phyloP scores from a whole-genome alignment of 2,329 filamentous ascomycete genomes.

The Ophiostoma sp. region DNA sequence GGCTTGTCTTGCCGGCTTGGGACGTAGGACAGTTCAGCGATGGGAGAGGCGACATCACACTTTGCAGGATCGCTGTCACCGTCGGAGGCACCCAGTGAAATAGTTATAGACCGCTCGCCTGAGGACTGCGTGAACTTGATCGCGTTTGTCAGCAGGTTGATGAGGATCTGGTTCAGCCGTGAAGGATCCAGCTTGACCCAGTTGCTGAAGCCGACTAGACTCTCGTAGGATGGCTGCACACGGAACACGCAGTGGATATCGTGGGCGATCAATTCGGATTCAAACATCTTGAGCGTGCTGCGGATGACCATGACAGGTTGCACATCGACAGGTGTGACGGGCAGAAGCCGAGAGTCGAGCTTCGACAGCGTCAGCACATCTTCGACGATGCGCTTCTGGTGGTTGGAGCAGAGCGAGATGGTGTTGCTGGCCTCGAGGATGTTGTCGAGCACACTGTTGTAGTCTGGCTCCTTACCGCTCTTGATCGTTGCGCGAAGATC shows the following conservation, averaged over 20 bases:
- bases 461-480: background rate
- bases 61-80: constrained; percentile 13
- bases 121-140: constrained; percentile 61
- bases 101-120: constrained; percentile 53
- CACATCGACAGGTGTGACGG: constrained; percentile 63
- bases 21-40: constrained; percentile 45
- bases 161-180: constrained; percentile 65
- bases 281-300: constrained; percentile 69
- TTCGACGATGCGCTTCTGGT: constrained; percentile 71
- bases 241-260: constrained; percentile 65
- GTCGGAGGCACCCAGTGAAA: constrained; percentile 59
- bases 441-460: constrained; percentile 44
- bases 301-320: constrained; percentile 61
- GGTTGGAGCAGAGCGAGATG: constrained; percentile 72
- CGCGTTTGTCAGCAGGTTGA: constrained; percentile 67
- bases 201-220: constrained; percentile 51
- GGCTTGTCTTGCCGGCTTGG: constrained; percentile 35
- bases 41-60: constrained; percentile 4
- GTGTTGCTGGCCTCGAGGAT: constrained; percentile 73
- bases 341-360: constrained; percentile 67
- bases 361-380: constrained; percentile 69
- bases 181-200: constrained; percentile 74
- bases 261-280: constrained; percentile 65
- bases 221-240: constrained; percentile 61
- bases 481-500: constrained; percentile 33